Conservation (phyloP, 2,329 filamentous ascomycete genomes). For the Chaetomiaceae sp. region DNA sequence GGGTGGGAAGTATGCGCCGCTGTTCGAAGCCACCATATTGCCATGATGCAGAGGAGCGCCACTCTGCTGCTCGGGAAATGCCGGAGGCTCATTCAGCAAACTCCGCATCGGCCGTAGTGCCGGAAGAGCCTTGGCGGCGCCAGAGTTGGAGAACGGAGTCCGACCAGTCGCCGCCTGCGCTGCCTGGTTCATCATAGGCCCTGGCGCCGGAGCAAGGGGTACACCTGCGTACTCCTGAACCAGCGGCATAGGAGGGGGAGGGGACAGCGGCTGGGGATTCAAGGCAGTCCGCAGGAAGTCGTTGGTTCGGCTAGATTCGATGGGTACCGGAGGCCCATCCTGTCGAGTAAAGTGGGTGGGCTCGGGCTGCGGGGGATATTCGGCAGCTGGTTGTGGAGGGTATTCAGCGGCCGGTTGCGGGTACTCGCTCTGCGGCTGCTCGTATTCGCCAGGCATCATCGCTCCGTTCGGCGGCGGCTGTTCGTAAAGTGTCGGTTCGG, state of each 20-base stretch:
- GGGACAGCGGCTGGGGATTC: conserved; percentile 29
- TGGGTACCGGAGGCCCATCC: background rate
- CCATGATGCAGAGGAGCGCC: conserved; percentile 23
- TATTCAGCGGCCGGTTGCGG: conserved; percentile 4
- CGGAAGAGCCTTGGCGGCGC: conserved; percentile 30
- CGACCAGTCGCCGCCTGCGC: conserved; percentile 14
- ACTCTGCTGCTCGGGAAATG: conserved; percentile 23
- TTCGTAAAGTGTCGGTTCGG: conserved; percentile 8
- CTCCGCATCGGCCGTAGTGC: conserved; percentile 36
- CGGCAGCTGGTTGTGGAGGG: conserved; percentile 1
- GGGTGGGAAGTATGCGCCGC: conserved; percentile 35
- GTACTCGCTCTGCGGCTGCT: conserved; percentile 11
- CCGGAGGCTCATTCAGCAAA: conserved; percentile 29
- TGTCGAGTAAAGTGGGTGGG: conserved; percentile 18
- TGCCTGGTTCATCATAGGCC: background rate
- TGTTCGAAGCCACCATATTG: conserved; percentile 32
- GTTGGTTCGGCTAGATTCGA: conserved; percentile 25
- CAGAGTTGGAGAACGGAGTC: conserved; percentile 34
- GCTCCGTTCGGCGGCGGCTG: conserved; percentile 8
- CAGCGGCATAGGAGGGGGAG: conserved; percentile 13
- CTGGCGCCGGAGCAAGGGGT: background rate
- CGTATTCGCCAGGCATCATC: conserved; percentile 10
- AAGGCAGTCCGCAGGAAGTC: conserved; percentile 37
- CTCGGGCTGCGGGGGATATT: conserved; percentile 16
- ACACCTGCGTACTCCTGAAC: conserved; percentile 10